phyloP scores from a whole-genome alignment of 805 yeast species.

The Spathaspora arborariae region DNA sequence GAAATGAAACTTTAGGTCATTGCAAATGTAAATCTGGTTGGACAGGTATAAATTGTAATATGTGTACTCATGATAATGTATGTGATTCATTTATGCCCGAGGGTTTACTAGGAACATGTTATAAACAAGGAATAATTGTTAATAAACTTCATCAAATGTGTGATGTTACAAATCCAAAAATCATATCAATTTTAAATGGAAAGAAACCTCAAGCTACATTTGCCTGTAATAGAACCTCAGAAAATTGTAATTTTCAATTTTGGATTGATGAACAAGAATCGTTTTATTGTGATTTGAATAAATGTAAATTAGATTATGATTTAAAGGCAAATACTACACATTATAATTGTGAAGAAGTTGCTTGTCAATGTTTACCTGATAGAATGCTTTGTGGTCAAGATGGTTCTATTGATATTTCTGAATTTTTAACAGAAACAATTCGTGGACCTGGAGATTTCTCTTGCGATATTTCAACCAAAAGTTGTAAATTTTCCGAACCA shows the following conservation, averaged over 20 bases:
- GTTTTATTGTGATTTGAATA: constrained; percentile 78
- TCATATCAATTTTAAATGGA: constrained; percentile 74
- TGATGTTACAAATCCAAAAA: constrained; percentile 87
- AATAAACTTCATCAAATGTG: constrained; percentile 85
- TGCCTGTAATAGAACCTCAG: constrained; percentile 68
- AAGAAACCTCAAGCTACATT: constrained; percentile 89
- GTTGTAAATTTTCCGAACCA: constrained; percentile 87
- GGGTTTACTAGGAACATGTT: constrained; percentile 82
- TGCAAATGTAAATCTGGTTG: constrained; percentile 86
- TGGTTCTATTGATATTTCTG: constrained; percentile 93
- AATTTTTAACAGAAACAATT: constrained; percentile 85
- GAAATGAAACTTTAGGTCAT: constrained; percentile 42
- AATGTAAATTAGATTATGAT: constrained; percentile 71
- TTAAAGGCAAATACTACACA: constrained; percentile 60
- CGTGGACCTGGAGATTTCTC: constrained; percentile 89
- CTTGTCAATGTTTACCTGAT: constrained; percentile 90
- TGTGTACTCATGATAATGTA: constrained; percentile 68
- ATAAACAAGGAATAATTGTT: constrained; percentile 77
- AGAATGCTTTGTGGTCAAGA: constrained; percentile 90
- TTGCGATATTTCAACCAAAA: constrained; percentile 61
- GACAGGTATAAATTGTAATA: constrained; percentile 91
- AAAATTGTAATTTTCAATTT: constrained; percentile 82
- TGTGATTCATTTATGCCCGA: constrained; percentile 90
- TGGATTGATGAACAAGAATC: constrained; percentile 93
- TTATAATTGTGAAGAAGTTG: constrained; percentile 71